phyloP scores from a whole-genome alignment of 495 filamentous ascomycete genomes.

The Hypoxylon subgilvum region DNA sequence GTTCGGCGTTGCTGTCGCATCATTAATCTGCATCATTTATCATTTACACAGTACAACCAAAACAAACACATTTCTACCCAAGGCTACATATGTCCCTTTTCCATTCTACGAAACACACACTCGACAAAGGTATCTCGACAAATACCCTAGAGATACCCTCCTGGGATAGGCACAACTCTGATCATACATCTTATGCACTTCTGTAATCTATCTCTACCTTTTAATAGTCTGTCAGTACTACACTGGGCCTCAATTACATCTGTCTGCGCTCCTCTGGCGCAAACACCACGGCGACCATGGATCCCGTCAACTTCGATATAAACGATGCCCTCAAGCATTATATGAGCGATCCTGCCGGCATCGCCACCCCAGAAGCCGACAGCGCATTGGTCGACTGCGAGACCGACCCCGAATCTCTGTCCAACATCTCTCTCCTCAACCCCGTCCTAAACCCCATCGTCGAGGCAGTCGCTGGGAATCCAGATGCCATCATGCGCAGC shows the following conservation, averaged over 20 bases:
- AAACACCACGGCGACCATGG: conserved; percentile 63
- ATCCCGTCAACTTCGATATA: conserved; percentile 83
- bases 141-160: conserved; percentile 21
- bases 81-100: not conserved
- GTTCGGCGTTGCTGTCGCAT: too few species aligned
- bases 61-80: too few species aligned
- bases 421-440: conserved; percentile 75
- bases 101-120: conserved; percentile 7
- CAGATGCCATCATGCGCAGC: conserved; percentile 80
- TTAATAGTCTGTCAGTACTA: too few species aligned
- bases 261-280: conserved; percentile 23
- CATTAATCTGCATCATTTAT: too few species aligned
- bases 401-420: conserved; percentile 83
- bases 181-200: too few species aligned
- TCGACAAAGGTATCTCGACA: too few species aligned
- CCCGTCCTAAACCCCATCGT: conserved; percentile 88
- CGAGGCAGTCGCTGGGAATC: conserved; percentile 88
- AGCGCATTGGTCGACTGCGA: conserved; percentile 87
- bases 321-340: conserved; percentile 95
- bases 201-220: too few species aligned
- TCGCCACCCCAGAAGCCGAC: conserved; percentile 88
- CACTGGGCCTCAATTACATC: not conserved
- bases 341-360: conserved; percentile 82
- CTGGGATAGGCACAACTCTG: too few species aligned
- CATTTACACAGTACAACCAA: too few species aligned